A percentile compares a stretch with the other conserved stretches of the same genome.
These are phyloP conservation scores for Crotalaria pallida DNA, from an alignment of 306 rosid species.

Conservation along the genomic window DNA sequence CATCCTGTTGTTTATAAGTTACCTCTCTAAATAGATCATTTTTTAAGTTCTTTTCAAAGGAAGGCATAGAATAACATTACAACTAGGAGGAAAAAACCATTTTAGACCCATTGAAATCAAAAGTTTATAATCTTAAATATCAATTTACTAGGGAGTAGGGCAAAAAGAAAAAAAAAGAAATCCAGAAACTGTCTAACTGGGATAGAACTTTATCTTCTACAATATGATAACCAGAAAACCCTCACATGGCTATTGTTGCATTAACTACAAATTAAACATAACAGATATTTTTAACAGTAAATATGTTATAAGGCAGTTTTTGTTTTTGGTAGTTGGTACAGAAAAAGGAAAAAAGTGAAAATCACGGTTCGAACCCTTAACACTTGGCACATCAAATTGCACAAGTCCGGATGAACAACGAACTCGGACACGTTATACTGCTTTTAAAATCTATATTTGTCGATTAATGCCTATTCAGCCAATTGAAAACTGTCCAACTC, in stretches of 20 bases:
- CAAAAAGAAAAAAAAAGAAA: not conserved
- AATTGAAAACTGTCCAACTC: conserved; percentile 2
- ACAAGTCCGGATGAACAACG: too few species aligned
- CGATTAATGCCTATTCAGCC: conserved; percentile 1
- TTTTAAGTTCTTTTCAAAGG: not conserved
- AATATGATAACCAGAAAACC: conserved; percentile 11
- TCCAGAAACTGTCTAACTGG: conserved; percentile 4
- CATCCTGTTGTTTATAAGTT: not conserved
- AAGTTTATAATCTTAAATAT: not conserved
- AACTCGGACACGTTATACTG: not conserved
- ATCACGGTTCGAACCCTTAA: too few species aligned
- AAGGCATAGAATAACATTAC: not conserved
- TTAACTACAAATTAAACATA: not conserved
- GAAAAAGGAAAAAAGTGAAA: too few species aligned
- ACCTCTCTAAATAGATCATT: conserved; percentile 9
- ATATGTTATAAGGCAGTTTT: not conserved
- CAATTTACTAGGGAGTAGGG: not conserved
- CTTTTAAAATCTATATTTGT: conserved; percentile 7
- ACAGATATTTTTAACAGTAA: not conserved
- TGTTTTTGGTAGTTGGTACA: too few species aligned
- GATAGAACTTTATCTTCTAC: not conserved
- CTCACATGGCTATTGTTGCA: not conserved
- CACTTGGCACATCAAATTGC: too few species aligned
- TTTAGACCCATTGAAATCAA: not conserved
- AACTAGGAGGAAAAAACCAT: not conserved